phyloP scores from a whole-genome alignment of 805 yeast genomes.

The Blastobotrys americana region DNA sequence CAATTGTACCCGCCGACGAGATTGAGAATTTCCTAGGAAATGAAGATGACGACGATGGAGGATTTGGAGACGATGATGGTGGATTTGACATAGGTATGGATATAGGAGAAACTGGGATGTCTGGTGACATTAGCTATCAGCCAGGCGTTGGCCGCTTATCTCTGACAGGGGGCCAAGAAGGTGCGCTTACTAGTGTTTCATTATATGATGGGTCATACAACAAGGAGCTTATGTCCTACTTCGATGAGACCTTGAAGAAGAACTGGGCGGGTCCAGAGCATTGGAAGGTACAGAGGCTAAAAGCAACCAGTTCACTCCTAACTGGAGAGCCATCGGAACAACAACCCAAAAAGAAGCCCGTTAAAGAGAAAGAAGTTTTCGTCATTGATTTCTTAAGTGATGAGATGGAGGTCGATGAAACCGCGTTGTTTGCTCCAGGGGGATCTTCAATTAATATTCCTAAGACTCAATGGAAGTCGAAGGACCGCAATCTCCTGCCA shows the following conservation, averaged over 20 bases:
- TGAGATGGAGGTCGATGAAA: slow-evolving; percentile 35
- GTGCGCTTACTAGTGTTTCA: neutral
- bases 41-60: slow-evolving; percentile 16
- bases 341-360: neutral
- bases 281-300: slow-evolving; percentile 72
- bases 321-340: neutral
- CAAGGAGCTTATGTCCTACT: slow-evolving; percentile 67
- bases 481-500: slow-evolving; percentile 50
- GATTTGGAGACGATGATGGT: neutral
- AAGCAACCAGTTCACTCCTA: slow-evolving; percentile 20
- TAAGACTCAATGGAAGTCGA: slow-evolving; percentile 35
- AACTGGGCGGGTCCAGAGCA: slow-evolving; percentile 93
- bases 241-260: slow-evolving; percentile 60
- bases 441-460: slow-evolving; percentile 38
- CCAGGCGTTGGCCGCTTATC: neutral
- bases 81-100: slow-evolving; percentile 1
- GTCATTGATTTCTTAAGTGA: slow-evolving; percentile 39
- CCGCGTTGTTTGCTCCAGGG: slow-evolving; percentile 36
- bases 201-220: slow-evolving; percentile 9
- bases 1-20: neutral
- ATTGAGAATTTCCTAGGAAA: neutral
- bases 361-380: slow-evolving; percentile 28
- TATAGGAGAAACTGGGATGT: slow-evolving; percentile 14
- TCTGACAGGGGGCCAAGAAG: neutral
- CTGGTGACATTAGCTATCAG: slow-evolving; percentile 5